phyloP scores from a whole-genome alignment of 345 rosid genomes.

The Eucalyptus polyanthemos region DNA sequence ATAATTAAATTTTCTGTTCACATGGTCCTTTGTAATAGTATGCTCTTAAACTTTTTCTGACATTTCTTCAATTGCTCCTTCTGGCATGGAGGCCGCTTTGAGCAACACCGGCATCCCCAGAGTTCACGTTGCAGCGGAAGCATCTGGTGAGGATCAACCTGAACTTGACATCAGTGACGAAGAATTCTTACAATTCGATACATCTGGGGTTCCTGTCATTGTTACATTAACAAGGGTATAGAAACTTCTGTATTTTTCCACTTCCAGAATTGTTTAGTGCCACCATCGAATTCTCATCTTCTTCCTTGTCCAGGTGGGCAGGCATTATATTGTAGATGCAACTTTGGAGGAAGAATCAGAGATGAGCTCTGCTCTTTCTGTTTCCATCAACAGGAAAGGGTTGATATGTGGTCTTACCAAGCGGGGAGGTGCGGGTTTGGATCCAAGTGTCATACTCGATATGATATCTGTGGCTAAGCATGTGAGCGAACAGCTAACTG shows the following conservation, averaged over 20 bases:
- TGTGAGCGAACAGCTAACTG: conserved; percentile 51
- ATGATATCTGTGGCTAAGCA: conserved; percentile 84
- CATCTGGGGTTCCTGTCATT: conserved; percentile 67
- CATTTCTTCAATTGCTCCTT: background rate
- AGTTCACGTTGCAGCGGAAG: conserved; percentile 49
- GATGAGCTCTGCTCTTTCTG: conserved; percentile 82
- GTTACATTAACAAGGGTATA: conserved; percentile 75
- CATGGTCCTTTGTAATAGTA: background rate
- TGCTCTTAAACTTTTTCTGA: background rate
- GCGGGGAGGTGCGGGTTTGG: conserved; percentile 73
- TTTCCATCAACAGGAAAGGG: conserved; percentile 62
- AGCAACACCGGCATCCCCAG: conserved; percentile 84
- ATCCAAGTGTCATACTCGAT: conserved; percentile 73
- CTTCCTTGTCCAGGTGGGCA: conserved; percentile 44
- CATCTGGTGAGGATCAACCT: conserved; percentile 68
- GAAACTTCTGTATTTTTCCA: background rate
- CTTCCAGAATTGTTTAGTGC: background rate
- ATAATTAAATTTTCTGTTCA: background rate
- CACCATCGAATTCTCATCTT: background rate
- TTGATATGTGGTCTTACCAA: conserved; percentile 72
- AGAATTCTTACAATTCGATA: conserved; percentile 82
- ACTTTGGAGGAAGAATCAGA: conserved; percentile 93
- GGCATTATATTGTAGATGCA: conserved; percentile 74
- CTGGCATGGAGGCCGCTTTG: conserved; percentile 63
- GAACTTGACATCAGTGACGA: conserved; percentile 94